Conservation (phyloP, 2,329 filamentous ascomycete genomes). For the Neofusicoccum sp. region DNA sequence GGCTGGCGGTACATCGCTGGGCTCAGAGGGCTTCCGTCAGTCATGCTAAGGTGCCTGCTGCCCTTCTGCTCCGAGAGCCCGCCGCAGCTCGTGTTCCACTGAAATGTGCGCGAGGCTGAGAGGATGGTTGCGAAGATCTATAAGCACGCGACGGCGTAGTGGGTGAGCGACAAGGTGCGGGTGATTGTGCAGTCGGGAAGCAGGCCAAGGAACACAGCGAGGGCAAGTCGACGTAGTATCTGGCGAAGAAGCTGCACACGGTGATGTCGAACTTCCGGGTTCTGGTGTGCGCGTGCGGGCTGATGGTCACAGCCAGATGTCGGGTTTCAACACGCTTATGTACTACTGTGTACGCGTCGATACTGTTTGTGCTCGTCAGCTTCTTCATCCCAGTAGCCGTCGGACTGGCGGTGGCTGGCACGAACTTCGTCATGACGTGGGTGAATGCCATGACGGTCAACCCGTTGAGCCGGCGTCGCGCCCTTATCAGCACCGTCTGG, state of each 20-base stretch:
- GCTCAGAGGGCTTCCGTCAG: constrained; percentile 50
- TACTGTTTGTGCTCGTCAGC: constrained; percentile 51
- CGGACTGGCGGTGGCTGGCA: constrained; percentile 47
- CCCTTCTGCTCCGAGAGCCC: constrained; percentile 54
- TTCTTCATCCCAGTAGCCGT: constrained; percentile 55
- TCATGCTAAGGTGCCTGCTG: constrained; percentile 49
- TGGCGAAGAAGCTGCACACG: constrained; percentile 51
- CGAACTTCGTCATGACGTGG: constrained; percentile 55
- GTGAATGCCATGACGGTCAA: constrained; percentile 53
- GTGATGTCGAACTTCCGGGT: constrained; percentile 50
- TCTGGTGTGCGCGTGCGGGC: constrained; percentile 50
- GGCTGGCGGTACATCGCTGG: constrained; percentile 58
- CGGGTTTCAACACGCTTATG: constrained; percentile 51
- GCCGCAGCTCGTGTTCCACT: constrained; percentile 50
- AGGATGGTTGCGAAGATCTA: constrained; percentile 45
- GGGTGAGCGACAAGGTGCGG: constrained; percentile 49
- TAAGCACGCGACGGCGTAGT: constrained; percentile 45
- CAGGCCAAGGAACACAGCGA: constrained; percentile 42
- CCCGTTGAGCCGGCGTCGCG: constrained; percentile 47
- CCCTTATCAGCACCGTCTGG: constrained; percentile 48
- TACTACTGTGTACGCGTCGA: constrained; percentile 50
- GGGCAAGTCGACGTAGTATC: constrained; percentile 46
- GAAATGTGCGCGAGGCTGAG: constrained; percentile 44
- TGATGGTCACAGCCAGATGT: constrained; percentile 56
- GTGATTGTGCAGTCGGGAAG: constrained; percentile 44